Evolutionary conservation across 768 basidiomycete species (phyloP), one percentile per base, ranked within the genome.

Genomic region (Leccinum broughii): DNA sequence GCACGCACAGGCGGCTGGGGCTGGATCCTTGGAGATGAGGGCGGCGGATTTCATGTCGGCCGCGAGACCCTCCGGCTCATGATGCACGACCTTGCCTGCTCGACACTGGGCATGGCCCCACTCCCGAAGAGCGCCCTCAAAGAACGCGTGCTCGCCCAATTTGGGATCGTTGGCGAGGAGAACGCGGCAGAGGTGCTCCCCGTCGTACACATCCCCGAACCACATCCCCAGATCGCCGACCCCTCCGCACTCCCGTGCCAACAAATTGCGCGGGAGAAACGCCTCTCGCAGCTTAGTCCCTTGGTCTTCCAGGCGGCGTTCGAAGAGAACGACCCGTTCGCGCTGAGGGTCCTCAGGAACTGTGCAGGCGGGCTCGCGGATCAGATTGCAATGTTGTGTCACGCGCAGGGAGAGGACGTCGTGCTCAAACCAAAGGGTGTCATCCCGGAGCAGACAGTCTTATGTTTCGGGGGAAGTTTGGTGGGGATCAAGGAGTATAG

Each of bases 11-110:
- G 91, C 4, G 90, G 91, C 1, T 92, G 88, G 88, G 90, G 91
- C 1, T 92, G 90, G 89, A 85, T 92, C 20, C 77, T 92, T 11
- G 90, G 91, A 7, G 91, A 93, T 68, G 91, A 93, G 70, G 92
- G 92, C 11, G 86, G 90, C 22, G 92, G 92, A 11, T 93, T 83
- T 66, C 82, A 88, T 68, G 86, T 93, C 59, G 92, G 92, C 6
- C 80, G 89, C 39, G 89, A 90, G 68, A 81, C 91, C 0, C 69
- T 93, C 22, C 86, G 92, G 4, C 82, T 88, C 62, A 80, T 93
- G 53, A 76, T 90, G 52, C 62, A 77, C 7, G 83, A 85, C 55
- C 76, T 80, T 35, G 88, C 90, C 63, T 68, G 72, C 30, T 76
- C 81, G 22, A 81, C 83, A 3, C 59, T 80, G 39, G 68, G 72